Evolutionary conservation across 78 protist species (phyloP), one percentile per base, ranked within the genome.

Genomic region (Planoprotostelium fungivorum): DNA sequence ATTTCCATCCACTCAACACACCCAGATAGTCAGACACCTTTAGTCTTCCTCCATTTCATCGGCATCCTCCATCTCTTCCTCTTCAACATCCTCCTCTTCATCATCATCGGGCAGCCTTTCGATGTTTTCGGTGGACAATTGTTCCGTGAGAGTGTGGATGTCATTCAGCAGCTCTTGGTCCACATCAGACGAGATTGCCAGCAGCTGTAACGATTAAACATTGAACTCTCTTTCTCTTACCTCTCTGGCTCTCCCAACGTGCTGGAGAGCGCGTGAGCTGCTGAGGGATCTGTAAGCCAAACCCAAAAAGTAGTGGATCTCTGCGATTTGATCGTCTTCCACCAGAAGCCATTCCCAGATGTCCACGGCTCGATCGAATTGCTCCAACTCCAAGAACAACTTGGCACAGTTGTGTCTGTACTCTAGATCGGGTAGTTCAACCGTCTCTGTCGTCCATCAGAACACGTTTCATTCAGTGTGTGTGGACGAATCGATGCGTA

Each of bases 281-380:
- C 73, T 51, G 73, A 51, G 73, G 16, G 73, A 16, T 51, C 73
- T 38, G 28, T 92, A 92, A 0, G 87, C 89, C 0, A 92, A 63
- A 35, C 88, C 89, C 0, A 92, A 38, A 28, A 92, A 90, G 25
- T 92, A 89, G 93, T 92, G 90, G n/a, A 92, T 31, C 51, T 92
- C 94, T 5, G 94, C 91, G n/a, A 92, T 92, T 51, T 92, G 89
- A 73, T 92, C 94, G 39, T 92, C 93, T 86, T 92, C 92, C 38
- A 88, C 63, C 0, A 92, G 90, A 29, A 92, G 38, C 35, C 86
- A 84, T 38, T 92, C 94, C 9, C 89, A 89, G 0, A 92, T 92
- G 25, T 89, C 92, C 0, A 92, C 91, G 0, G 94, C 94, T 0
- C 63, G 36, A 34, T 92, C 83, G 88, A 63, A 31, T 38, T 92